Base-by-base conservation (phyloP, 768 basidiomycete species). In the Amanita rubescens region DNA sequence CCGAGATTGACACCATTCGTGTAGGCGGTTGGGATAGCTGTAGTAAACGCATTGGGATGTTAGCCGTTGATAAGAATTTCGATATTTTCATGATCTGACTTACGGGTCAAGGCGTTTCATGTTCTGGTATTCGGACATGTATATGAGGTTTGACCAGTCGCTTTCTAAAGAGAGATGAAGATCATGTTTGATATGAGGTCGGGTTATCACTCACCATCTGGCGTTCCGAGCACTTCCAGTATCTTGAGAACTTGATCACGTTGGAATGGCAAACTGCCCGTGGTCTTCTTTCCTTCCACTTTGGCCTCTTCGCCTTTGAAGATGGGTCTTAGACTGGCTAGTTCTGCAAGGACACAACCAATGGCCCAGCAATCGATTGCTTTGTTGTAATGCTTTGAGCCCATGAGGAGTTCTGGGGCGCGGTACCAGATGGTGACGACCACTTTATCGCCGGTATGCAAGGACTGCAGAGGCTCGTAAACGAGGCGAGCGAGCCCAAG, bases 341-440 rank as follows among this genome's bases (percentile, higher is more conserved):
- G 72, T 69, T 99, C 96, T 1, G 94, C 96, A 71, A 95, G 87
- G 41, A 99, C 97, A 65, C 96, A 99, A 0, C 94, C 96, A 5
- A 98, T 85, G 22, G 96, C 94, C 96, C 96, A 99, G 51, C 92
- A 84, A 65, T 99, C 94, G 37, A 98, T 85, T 3, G 94, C 90
- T 60, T 91, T 93, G 59, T 96, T 95, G 67, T 99, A 99, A 68
- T 99, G 96, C 58, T 94, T 92, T 0, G 95, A 93, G 24, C 96
- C 95, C 71, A 99, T 78, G 9, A 99, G 78, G 2, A 99, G 81
- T 65, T 99, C 96, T 0, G 96, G 96, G 6, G 93, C 92, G 49
- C 96, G 89, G 66, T 99, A 99, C 96, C 96, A 98, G 63, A 99
- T 98, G 0, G 96, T 99, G 11, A 99, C 96, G 33, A 98, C 96